Conservation (phyloP, 2,329 filamentous ascomycete genomes). For the Apiospora pterosperma region DNA sequence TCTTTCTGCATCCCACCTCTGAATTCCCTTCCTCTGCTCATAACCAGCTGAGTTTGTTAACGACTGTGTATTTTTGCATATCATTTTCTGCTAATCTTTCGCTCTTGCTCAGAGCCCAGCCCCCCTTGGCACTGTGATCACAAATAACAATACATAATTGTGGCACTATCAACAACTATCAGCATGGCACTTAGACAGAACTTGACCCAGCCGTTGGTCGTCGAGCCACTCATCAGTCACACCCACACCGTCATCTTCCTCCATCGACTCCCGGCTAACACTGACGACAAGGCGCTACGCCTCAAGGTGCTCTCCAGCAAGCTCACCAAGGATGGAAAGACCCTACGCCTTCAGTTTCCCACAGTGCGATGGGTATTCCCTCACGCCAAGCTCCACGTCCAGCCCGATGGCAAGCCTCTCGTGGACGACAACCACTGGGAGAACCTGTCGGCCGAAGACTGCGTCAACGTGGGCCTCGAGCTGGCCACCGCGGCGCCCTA, state of each 20-base stretch:
- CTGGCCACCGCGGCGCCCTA: constrained; percentile 9
- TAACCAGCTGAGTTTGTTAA: no score
- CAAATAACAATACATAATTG: no score
- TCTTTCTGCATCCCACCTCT: no score
- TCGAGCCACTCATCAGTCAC: constrained; percentile 10
- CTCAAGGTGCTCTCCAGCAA: constrained; percentile 14
- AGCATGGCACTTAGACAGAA: constrained; percentile 10
- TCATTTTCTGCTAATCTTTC: no score
- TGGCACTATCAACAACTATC: no score
- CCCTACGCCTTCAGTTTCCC: constrained; percentile 13
- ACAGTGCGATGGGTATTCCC: constrained; percentile 16
- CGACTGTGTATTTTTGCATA: no score
- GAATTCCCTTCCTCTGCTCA: no score
- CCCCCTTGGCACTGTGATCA: no score
- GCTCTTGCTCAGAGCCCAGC: no score
- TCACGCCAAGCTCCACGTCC: constrained; percentile 11
- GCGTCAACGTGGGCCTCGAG: constrained; percentile 5
- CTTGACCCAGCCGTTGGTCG: constrained; percentile 11
- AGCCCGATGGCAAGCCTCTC: neutral
- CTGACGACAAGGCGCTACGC: constrained; percentile 10
- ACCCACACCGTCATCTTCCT: constrained; percentile 19
- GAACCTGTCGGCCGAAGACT: constrained; percentile 9
- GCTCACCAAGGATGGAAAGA: constrained; percentile 10
- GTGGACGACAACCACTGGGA: constrained; percentile 7
- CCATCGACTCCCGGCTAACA: constrained; percentile 12